Base-by-base conservation (phyloP, 768 basidiomycete genomes). In the Amyloporia xantha region DNA sequence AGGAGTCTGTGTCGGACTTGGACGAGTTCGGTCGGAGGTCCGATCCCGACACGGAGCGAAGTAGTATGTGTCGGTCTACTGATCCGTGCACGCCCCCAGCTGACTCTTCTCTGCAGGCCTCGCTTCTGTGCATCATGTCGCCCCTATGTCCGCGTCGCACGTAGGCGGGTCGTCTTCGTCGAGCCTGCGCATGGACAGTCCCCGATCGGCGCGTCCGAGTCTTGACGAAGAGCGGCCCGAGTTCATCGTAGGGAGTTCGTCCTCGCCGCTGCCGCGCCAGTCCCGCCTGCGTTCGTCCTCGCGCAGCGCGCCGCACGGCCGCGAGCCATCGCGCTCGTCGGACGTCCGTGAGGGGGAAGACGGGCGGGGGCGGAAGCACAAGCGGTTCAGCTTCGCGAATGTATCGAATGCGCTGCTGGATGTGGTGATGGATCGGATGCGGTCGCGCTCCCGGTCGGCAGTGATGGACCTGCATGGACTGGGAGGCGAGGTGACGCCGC, bases 381-480 rank as follows among this genome's bases (percentile, higher is more conserved):
- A 77, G 17, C 72, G 76, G 4, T 82, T 82, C 58, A 78, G 71
- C 40, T 63, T 85, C 5, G 69, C 75, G 11, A 71, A 71, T 5
- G 71, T 82, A 24, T 75, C 77, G 1, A 73, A 66, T 49, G 76
- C 64, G 21, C 59, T 70, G 42, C 74, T 79, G 1, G 76, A 70
- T 47, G 78, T 65, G 9, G 63, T 70, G 40, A 68, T 65, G 47
- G 64, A 70, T 23, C 66, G 62, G 5, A 71, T 82, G 27, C 71
- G 77, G 24, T 76, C 79, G 4, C 66, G 62, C 21, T 79, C 81
- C 0, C 69, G 62, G 17, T 79, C 81, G 0, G 68, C 53, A 21
- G 37, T 42, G 48, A 41, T 57, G 12, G 59, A 50, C 46, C 49
- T 19, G 3, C 51, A 39, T 37, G 46, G 30, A 23, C 55, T 35